Conservation (phyloP, 1,139 yeast species). For the Candida sojae region DNA sequence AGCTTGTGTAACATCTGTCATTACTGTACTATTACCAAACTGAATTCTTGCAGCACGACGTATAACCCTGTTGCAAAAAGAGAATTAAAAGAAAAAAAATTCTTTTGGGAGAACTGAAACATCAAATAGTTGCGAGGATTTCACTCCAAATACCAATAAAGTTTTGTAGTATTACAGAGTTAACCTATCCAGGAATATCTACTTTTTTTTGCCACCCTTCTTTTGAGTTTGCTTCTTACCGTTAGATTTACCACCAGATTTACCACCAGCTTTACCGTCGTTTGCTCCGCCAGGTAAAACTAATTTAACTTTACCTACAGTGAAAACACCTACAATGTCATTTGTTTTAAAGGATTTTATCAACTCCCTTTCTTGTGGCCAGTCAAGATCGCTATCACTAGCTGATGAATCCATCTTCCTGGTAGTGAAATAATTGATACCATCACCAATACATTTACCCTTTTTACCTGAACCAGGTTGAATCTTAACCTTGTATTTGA, state of each 20-base stretch:
- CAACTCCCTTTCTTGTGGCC: conserved; percentile 69
- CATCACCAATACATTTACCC: conserved; percentile 80
- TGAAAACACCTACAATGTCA: conserved; percentile 40
- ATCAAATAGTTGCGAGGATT: too few species aligned
- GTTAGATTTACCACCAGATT: conserved; percentile 1
- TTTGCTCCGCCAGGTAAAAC: conserved; percentile 32
- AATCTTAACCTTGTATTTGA: conserved; percentile 80
- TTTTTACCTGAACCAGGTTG: conserved; percentile 88
- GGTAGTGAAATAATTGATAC: conserved; percentile 56
- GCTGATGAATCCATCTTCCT: conserved; percentile 55
- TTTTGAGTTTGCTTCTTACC: conserved; percentile 5
- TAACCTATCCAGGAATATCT: not conserved
- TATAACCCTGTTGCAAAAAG: not conserved
- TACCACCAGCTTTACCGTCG: conserved; percentile 7
- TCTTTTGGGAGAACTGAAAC: too few species aligned
- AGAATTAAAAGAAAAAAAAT: too few species aligned
- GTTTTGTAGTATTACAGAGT: not conserved
- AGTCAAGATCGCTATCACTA: conserved; percentile 59
- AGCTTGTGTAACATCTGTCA: not conserved
- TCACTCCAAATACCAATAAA: too few species aligned
- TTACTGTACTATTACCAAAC: not conserved
- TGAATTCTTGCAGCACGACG: not conserved
- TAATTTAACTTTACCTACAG: conserved; percentile 42
- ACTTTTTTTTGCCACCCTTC: conserved; percentile 14
- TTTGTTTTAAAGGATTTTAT: conserved; percentile 58